These are phyloP conservation scores for Russula dissimulans DNA, from an alignment of 768 basidiomycete genomes.

Conservation along the genomic window DNA sequence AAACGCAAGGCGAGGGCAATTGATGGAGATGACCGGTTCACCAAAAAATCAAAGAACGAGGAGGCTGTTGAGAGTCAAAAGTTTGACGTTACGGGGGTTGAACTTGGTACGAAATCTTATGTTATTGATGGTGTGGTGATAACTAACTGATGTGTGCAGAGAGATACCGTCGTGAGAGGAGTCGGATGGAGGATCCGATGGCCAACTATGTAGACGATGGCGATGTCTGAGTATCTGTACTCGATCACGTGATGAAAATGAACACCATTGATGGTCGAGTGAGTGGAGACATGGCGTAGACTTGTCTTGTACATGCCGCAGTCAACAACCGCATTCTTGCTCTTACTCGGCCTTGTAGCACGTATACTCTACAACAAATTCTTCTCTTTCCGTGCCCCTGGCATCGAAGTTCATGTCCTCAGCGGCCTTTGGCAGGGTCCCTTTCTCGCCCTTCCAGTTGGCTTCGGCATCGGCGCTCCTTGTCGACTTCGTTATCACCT, in stretches of 20 bases:
- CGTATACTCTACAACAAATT: conserved; percentile 56
- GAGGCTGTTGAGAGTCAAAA: conserved; percentile 59
- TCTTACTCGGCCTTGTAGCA: conserved; percentile 66
- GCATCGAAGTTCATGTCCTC: conserved; percentile 53
- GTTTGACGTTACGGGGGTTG: conserved; percentile 84
- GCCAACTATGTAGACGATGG: conserved; percentile 69
- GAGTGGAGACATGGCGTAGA: neutral
- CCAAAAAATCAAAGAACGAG: conserved; percentile 74
- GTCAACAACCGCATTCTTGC: conserved; percentile 50
- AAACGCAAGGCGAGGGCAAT: conserved; percentile 28
- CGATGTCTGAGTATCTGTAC: conserved; percentile 26
- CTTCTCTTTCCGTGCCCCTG: conserved; percentile 35
- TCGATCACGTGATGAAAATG: conserved; percentile 19
- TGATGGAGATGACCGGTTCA: conserved; percentile 60
- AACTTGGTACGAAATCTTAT: conserved; percentile 47
- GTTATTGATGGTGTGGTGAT: conserved; percentile 1
- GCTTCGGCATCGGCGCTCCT: conserved; percentile 43
- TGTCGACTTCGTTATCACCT: conserved; percentile 47
- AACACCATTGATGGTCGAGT: neutral
- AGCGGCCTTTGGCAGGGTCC: conserved; percentile 67
- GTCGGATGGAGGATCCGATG: conserved; percentile 84
- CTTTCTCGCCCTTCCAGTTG: conserved; percentile 46
- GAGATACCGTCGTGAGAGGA: conserved; percentile 78
- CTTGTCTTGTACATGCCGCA: conserved; percentile 26
- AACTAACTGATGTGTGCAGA: conserved; percentile 40